Percentiles rank a stretch among this genome's conserved stretches.
These are phyloP conservation scores for Crithidia acanthocephali DNA, from an alignment of 208 protist species.

Conservation along the genomic window DNA sequence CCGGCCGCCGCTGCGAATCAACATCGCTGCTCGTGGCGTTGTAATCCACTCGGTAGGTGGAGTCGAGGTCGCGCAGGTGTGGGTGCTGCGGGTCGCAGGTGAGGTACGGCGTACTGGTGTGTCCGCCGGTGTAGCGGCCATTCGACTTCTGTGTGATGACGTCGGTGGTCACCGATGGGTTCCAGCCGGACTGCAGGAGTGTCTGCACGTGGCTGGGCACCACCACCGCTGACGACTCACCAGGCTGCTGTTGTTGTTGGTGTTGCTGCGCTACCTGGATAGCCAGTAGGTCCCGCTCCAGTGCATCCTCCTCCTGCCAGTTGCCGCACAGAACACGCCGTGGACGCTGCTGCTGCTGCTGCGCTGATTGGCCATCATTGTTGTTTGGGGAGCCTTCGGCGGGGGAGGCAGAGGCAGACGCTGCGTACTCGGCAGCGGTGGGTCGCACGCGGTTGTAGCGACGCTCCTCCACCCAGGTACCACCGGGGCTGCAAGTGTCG, in stretches of 20 bases:
- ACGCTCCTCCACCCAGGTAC: conserved; percentile 89
- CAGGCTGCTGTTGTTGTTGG: conserved; percentile 5
- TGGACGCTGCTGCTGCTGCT: conserved; percentile 17
- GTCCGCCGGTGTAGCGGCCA: conserved; percentile 60
- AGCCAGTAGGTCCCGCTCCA: conserved; percentile 73
- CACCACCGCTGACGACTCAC: background rate
- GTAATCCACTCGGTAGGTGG: conserved; percentile 79
- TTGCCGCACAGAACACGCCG: conserved; percentile 90
- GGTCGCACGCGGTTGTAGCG: conserved; percentile 84
- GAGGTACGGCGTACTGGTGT: conserved; percentile 81
- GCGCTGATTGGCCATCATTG: background rate
- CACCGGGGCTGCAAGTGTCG: conserved; percentile 86
- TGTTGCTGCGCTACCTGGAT: conserved; percentile 43
- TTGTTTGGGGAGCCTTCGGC: background rate
- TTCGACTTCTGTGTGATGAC: conserved; percentile 50
- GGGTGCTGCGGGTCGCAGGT: conserved; percentile 59
- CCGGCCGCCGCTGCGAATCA: conserved; percentile 46
- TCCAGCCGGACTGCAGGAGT: conserved; percentile 24
- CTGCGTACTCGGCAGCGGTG: conserved; percentile 23
- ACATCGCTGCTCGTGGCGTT: conserved; percentile 66
- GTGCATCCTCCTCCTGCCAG: conserved; percentile 83
- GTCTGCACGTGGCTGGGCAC: conserved; percentile 12
- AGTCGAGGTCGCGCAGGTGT: conserved; percentile 48
- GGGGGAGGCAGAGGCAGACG: conserved; percentile 1
- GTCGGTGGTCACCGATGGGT: conserved; percentile 55